Evolutionary conservation across 306 rosid genomes (phyloP).

Genomic region (Betula pendula): DNA sequence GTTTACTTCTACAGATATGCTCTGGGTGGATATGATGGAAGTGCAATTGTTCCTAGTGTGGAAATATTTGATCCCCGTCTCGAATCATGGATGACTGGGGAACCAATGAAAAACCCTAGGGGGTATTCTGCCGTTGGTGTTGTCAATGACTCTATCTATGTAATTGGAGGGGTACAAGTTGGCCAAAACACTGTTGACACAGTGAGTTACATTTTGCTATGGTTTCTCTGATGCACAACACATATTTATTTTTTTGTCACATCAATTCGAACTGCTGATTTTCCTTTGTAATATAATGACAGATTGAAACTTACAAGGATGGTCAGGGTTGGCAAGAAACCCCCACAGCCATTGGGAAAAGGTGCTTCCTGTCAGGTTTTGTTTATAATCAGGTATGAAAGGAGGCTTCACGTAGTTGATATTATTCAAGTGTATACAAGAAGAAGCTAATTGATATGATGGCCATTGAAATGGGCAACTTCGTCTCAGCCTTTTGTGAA

Average conservation of each 20-base stretch:
- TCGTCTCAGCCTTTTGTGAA: background rate
- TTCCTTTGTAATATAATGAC: conserved; percentile 10
- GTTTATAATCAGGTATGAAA: conserved; percentile 20
- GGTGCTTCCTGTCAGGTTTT: conserved; percentile 66
- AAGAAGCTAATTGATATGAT: background rate
- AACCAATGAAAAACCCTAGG: conserved; percentile 42
- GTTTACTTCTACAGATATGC: conserved; percentile 50
- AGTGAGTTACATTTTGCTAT: conserved; percentile 37
- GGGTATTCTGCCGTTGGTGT: conserved; percentile 65
- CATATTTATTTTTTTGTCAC: no score
- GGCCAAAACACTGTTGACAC: conserved; percentile 39
- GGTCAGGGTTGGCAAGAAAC: conserved; percentile 64
- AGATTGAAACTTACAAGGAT: conserved; percentile 76
- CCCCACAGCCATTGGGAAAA: conserved; percentile 34
- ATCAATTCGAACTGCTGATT: conserved; percentile 1
- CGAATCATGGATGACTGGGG: conserved; percentile 47
- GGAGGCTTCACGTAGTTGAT: background rate
- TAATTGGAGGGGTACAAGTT: conserved; percentile 61
- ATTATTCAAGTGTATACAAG: conserved; percentile 1
- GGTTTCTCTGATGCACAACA: background rate
- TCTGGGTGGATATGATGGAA: conserved; percentile 68
- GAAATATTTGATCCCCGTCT: conserved; percentile 60
- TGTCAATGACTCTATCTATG: conserved; percentile 53
- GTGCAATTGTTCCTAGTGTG: conserved; percentile 40
- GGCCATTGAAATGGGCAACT: no score